Percentiles rank a stretch among this genome's conserved stretches.
Conservation (phyloP, 352 stramenopile genomes). For the Elongisporangium undulatum region DNA sequence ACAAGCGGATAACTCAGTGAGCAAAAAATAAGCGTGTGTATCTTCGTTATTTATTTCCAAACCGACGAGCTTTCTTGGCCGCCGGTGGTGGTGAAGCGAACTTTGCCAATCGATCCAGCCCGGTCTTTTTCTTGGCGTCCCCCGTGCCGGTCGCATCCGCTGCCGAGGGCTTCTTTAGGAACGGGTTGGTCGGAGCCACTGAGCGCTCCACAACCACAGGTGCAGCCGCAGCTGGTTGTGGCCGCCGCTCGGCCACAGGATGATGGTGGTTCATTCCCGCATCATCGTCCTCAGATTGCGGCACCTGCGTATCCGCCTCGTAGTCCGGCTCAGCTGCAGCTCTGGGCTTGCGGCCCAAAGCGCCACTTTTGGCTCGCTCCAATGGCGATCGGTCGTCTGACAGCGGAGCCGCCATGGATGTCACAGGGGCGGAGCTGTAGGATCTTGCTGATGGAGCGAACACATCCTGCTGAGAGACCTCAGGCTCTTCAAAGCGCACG, state of each 20-base stretch:
- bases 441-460: neutral
- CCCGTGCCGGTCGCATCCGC: conserved; percentile 7
- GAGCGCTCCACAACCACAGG: conserved; percentile 25
- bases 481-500: conserved; percentile 42
- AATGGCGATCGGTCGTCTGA: neutral
- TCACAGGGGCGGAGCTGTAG: neutral
- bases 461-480: conserved; percentile 12
- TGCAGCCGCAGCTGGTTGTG: neutral
- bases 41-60: neutral
- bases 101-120: conserved; percentile 56
- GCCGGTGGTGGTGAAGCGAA: conserved; percentile 43
- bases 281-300: neutral
- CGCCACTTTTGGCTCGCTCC: neutral
- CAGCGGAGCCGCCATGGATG: neutral
- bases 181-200: conserved; percentile 61
- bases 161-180: conserved; percentile 51
- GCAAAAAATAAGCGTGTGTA: neutral
- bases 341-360: neutral
- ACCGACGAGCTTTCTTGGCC: conserved; percentile 29
- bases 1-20: neutral
- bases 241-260: conserved; percentile 3
- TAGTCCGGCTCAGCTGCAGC: neutral
- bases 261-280: neutral
- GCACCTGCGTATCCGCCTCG: neutral
- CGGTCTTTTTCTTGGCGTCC: conserved; percentile 30